Evolutionary conservation across 2,329 filamentous ascomycete species (phyloP), one percentile per base, ranked within the genome.

Genomic region (Colletotrichum brevisporum): DNA sequence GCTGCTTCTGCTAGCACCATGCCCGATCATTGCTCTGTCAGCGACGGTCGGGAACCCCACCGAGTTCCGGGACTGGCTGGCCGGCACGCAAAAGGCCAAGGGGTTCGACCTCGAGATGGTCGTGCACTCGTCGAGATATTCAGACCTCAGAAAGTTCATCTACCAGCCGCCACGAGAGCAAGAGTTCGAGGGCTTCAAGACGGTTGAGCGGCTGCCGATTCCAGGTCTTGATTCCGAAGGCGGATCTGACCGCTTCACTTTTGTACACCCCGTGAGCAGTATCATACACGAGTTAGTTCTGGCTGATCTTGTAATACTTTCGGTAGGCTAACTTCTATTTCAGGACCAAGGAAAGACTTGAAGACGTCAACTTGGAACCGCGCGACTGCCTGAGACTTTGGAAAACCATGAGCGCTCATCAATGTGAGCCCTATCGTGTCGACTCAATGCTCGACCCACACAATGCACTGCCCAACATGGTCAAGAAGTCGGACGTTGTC

Each of bases 1-100:
- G 75, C 83, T 95, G 4, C 81, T 95, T 1, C 84, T 95, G 1
- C 84, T 94, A 70, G 88, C 92, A 0, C 92, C 92, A 1, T 95
- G 92, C 72, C 92, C 91, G 0, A 92, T 95, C 57, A 92, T 95
- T 71, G 92, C 92, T 0, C 84, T 95, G 1, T 95, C 92, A 1
- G 93, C 92, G 1, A 95, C 93, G 0, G 90, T 95, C 15, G 92
- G 92, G 4, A 95, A 95, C 71, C 91, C 92, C 0, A 77, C 86
- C 2, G 88, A 92, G 73, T 94, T 95, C 79, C 87, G 83, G 61
- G 82, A 85, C 31, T 95, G 92, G 92, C 83, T 95, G 0, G 81
- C 82, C 1, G 84, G 84, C 3, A 90, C 91, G 0, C 91, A 94
- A 73, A 85, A 84, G 65, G 83, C 85, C 1, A 90, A 90, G 67